These are phyloP conservation scores for Peronospora farinosa DNA, from an alignment of 352 stramenopile genomes.

Conservation along the genomic window DNA sequence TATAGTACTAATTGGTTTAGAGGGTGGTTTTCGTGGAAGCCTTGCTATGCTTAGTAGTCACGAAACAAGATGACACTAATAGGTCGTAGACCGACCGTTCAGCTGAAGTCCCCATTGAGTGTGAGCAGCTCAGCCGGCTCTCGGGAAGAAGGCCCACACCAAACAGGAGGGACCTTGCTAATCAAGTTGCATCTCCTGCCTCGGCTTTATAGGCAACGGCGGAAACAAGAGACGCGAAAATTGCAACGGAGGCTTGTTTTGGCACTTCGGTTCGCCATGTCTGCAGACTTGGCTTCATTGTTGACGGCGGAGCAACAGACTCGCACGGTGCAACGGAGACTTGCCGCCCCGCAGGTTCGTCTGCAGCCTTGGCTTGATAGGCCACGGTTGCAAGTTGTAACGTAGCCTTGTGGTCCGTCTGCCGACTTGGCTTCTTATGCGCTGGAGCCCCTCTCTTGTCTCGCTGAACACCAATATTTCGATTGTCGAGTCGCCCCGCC, in stretches of 20 bases:
- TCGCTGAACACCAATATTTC: slow-evolving; percentile 11
- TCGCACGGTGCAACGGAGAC: too few relatives aligned
- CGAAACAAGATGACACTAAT: too few relatives aligned
- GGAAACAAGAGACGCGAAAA: too few relatives aligned
- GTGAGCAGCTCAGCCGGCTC: slow-evolving; percentile 19
- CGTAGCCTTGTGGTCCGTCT: slow-evolving; percentile 18
- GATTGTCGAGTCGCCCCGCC: slow-evolving; percentile 16
- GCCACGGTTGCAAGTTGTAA: not conserved
- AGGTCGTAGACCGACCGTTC: not conserved
- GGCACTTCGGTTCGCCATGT: too few relatives aligned
- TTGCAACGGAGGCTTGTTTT: too few relatives aligned
- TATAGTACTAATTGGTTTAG: too few relatives aligned
- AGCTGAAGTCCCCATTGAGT: not conserved
- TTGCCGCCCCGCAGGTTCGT: too few relatives aligned
- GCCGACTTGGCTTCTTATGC: slow-evolving; percentile 11
- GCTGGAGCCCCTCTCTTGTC: slow-evolving; percentile 13
- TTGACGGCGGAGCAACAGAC: too few relatives aligned
- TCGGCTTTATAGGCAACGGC: slow-evolving; percentile 9
- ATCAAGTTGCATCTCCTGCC: slow-evolving; percentile 13
- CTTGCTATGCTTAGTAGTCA: too few relatives aligned
- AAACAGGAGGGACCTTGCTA: slow-evolving; percentile 21
- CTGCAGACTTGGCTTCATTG: too few relatives aligned
- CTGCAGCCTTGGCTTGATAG: slow-evolving; percentile 14
- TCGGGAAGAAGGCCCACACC: slow-evolving; percentile 17
- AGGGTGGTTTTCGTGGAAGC: too few relatives aligned